A percentile compares a stretch with the other conserved stretches of the same genome.
Conservation (phyloP, 2,329 filamentous ascomycete species). For the Pezicula rhizophila region DNA sequence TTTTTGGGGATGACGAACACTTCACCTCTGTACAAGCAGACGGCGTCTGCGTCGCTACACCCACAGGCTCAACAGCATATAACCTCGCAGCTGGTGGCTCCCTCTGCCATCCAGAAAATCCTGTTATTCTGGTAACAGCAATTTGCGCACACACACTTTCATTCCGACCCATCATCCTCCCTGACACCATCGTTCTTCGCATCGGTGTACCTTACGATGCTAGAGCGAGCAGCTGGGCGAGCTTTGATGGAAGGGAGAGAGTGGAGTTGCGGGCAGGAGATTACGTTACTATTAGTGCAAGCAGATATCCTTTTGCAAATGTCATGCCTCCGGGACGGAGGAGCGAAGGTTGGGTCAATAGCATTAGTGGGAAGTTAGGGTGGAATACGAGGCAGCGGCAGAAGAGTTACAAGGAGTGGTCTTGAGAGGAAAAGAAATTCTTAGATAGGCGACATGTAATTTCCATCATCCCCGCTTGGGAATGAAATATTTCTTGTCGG, state of each 20-base stretch:
- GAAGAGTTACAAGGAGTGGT: slow-evolving; percentile 48
- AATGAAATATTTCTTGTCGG: too few relatives aligned
- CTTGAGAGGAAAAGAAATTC: not conserved
- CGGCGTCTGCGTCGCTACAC: slow-evolving; percentile 88
- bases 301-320: slow-evolving; percentile 72
- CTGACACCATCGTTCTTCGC: slow-evolving; percentile 89
- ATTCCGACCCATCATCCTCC: slow-evolving; percentile 92
- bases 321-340: slow-evolving; percentile 64
- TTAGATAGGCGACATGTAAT: too few relatives aligned
- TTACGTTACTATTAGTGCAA: slow-evolving; percentile 79
- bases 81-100: slow-evolving; percentile 94
- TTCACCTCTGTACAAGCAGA: slow-evolving; percentile 92
- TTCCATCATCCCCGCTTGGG: too few relatives aligned
- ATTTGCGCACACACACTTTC: slow-evolving; percentile 94
- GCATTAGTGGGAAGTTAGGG: slow-evolving; percentile 70
- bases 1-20: slow-evolving; percentile 88
- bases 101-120: slow-evolving; percentile 92
- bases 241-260: slow-evolving; percentile 89
- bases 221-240: slow-evolving; percentile 88
- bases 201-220: slow-evolving; percentile 94
- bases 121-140: slow-evolving; percentile 87
- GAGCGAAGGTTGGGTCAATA: slow-evolving; percentile 77
- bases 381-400: slow-evolving; percentile 79
- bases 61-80: slow-evolving; percentile 91
- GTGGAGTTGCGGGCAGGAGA: slow-evolving; percentile 73